Evolutionary conservation across 176 grass and related monocot genomes (phyloP).

Genomic region (Oryza nivara): DNA sequence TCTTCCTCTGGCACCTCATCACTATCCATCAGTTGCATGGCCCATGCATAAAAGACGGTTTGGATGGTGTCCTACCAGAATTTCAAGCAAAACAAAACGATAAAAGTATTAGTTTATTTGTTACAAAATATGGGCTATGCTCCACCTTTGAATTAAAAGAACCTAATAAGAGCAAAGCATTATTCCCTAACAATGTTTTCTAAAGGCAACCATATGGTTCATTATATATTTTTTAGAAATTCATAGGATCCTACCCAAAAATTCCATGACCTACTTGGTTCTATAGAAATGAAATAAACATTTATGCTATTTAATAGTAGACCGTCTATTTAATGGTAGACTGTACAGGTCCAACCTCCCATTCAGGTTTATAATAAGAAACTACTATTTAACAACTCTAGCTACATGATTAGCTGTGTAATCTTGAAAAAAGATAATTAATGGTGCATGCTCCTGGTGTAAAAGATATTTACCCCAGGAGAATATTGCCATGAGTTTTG

Average conservation of each 20-base stretch:
- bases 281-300: conserved; percentile 17
- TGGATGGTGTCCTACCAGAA: conserved; percentile 79
- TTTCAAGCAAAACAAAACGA: conserved; percentile 31
- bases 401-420: conserved; percentile 3
- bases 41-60: conserved; percentile 77
- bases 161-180: neutral
- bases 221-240: neutral
- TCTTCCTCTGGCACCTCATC: conserved; percentile 81
- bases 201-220: neutral
- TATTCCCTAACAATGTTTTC: neutral
- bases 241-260: conserved; percentile 1
- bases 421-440: neutral
- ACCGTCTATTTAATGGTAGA: neutral
- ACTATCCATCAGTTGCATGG: conserved; percentile 83
- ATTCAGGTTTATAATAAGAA: neutral
- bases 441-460: neutral
- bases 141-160: conserved; percentile 23
- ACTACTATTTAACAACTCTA: conserved; percentile 22
- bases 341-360: neutral
- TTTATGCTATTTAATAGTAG: neutral
- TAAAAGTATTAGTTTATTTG: neutral
- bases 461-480: neutral
- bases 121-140: neutral
- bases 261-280: neutral
- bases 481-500: neutral